Evolutionary conservation across 164 flowering plant species (phyloP), one percentile per base, ranked within the genome.

Genomic region (Macadamia integrifolia): DNA sequence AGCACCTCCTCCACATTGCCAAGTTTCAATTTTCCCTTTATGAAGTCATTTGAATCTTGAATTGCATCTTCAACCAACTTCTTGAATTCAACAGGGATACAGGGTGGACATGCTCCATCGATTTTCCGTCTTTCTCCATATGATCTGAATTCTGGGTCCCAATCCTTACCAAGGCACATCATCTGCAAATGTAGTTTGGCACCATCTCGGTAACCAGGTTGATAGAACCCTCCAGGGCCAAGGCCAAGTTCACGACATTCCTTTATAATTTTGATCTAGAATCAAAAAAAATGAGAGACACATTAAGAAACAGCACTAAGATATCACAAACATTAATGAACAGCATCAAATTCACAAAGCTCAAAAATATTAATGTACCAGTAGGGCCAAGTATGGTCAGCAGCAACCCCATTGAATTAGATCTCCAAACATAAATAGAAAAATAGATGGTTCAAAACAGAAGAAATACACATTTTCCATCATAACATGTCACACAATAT

Each of bases 151-250:
- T 86, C 78, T 30, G 95, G 92, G 58, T 91, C 91, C 98, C 98
- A 93, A 66, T 84, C 78, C 69, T 80, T 82, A 66, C 98, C 98
- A 64, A 93, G 91, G 76, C 97, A 91, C 97, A 93, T 89, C 98
- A 91, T 89, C 66, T 81, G 80, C 75, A 89, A 61, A 67, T 64
- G 79, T 68, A 91, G 66, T 53, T 78, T 82, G 9, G 76, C 84
- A 60, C 92, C 92, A 78, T 77, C 80, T 0, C 77, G 64, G 58
- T 78, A 93, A 68, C 88, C 84, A 18, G 98, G 96, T 70, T 83
- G 87, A 75, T 91, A 91, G 72, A 93, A 93, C n/a, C 98, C 97
- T 57, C 93, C 95, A 53, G 77, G 15, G 10, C 89, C 89, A 44
- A 77, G 5, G 46, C 97, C 98, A 69, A 89, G 83, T 12, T 76